Evolutionary conservation across 305 asterid species (phyloP).

Genomic region (Euphrasia arctica): DNA sequence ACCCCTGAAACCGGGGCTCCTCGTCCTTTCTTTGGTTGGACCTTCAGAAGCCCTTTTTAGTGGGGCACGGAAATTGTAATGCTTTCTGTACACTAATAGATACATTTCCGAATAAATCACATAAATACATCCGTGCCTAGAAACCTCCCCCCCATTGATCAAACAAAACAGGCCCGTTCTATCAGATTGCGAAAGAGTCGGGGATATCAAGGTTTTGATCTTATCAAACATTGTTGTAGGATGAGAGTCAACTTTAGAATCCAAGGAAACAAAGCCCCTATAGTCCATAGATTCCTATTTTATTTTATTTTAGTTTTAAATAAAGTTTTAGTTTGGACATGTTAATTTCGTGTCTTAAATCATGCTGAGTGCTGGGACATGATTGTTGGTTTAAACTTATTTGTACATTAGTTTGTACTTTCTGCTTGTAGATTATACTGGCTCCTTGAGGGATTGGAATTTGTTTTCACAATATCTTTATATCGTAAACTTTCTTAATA

Average conservation of each 20-base stretch:
- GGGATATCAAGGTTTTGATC: not conserved
- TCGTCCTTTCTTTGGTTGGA: slow-evolving; percentile 1
- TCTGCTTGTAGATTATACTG: not conserved
- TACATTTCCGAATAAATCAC: not conserved
- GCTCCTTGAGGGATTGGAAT: not conserved
- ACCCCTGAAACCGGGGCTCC: slow-evolving; percentile 1
- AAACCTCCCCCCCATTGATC: not conserved
- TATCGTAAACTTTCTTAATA: not conserved
- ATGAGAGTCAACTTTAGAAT: not conserved
- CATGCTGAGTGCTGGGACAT: not conserved
- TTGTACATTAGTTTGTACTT: not conserved
- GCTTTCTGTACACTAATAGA: not conserved
- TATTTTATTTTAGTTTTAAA: too few relatives aligned
- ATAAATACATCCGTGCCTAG: not conserved
- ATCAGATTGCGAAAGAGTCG: not conserved
- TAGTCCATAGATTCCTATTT: not conserved
- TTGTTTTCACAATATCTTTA: not conserved
- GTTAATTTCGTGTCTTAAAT: not conserved
- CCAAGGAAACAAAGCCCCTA: not conserved
- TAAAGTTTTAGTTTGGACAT: not conserved
- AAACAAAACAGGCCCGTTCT: too few relatives aligned
- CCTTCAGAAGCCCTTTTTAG: slow-evolving; percentile 1
- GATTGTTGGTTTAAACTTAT: not conserved
- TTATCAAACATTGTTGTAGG: not conserved
- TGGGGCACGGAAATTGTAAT: not conserved